Percentiles rank a stretch among this genome's conserved stretches.
Conservation (phyloP, 345 rosid species). For the Salix exigua region DNA sequence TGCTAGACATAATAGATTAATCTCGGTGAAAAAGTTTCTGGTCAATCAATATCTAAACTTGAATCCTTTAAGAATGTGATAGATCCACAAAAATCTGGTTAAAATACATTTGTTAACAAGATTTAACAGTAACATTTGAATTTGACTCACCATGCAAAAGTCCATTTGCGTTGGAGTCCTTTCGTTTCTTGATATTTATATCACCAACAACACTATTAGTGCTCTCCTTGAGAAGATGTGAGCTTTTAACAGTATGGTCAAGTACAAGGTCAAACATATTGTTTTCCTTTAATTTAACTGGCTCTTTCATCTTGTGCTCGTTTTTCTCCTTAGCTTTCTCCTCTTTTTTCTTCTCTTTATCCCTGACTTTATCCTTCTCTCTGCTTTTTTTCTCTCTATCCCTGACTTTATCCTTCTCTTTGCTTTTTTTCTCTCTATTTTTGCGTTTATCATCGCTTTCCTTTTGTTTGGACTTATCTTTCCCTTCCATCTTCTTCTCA, state of each 20-base stretch:
- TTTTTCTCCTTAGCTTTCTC: slow-evolving; percentile 37
- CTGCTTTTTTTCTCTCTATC: not conserved
- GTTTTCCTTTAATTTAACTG: slow-evolving; percentile 28
- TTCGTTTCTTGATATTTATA: slow-evolving; percentile 23
- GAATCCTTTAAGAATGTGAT: not conserved
- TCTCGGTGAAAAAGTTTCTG: not conserved
- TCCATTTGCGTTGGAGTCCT: slow-evolving; percentile 26
- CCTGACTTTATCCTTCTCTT: slow-evolving; percentile 33
- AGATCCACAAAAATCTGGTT: not conserved
- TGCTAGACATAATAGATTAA: not conserved
- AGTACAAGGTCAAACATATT: not conserved
- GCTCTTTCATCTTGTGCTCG: slow-evolving; percentile 32
- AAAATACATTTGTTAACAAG: not conserved
- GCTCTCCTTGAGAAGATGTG: slow-evolving; percentile 18
- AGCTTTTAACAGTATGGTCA: not conserved
- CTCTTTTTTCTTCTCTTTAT: slow-evolving; percentile 40
- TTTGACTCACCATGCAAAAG: slow-evolving; percentile 32
- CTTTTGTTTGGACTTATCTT: slow-evolving; percentile 34
- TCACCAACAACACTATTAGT: slow-evolving; percentile 5
- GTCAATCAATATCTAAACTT: not conserved
- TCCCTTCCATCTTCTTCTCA: slow-evolving; percentile 30
- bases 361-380: too few species aligned
- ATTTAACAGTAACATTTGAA: not conserved
- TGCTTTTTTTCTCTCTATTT: slow-evolving; percentile 27
- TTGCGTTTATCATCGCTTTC: slow-evolving; percentile 28